These are phyloP conservation scores for Geotrichum carabidarum DNA, from an alignment of 1,139 yeast species.

Conservation along the genomic window DNA sequence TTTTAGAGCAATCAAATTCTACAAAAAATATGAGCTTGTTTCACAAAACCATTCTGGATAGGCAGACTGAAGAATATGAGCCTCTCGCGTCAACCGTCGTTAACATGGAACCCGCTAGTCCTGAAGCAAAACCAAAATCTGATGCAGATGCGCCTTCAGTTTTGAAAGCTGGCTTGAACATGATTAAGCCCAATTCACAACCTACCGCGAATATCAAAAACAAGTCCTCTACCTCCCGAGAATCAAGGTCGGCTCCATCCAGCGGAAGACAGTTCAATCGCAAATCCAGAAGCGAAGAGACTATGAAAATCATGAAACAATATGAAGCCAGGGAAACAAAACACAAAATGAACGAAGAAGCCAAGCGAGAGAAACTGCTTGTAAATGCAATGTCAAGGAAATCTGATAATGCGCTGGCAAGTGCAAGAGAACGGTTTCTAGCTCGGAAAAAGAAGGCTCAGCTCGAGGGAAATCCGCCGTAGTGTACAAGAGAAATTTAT, in stretches of 20 bases:
- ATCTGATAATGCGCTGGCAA: constrained; percentile 21
- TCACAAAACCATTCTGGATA: constrained; percentile 28
- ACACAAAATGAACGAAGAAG: constrained; percentile 45
- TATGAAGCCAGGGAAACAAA: constrained; percentile 46
- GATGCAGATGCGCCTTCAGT: neutral
- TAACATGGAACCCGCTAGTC: neutral
- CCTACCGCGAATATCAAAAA: constrained; percentile 28
- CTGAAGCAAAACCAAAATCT: constrained; percentile 22
- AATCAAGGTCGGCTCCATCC: neutral
- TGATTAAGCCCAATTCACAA: constrained; percentile 40
- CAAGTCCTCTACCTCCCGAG: constrained; percentile 20
- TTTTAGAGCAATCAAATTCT: neutral
- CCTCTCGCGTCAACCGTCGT: constrained; percentile 8
- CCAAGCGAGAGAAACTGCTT: constrained; percentile 44
- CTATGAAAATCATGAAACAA: constrained; percentile 51
- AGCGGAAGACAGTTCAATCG: neutral
- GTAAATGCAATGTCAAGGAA: constrained; percentile 13
- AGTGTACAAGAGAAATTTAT: neutral
- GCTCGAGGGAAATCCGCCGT: neutral
- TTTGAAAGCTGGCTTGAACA: constrained; percentile 33
- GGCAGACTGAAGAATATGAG: constrained; percentile 25
- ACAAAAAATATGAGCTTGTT: constrained; percentile 23
- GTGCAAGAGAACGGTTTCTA: constrained; percentile 33
- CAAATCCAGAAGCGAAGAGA: constrained; percentile 44
- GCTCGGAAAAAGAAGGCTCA: constrained; percentile 26